These are phyloP conservation scores for Cystobasidium slooffiae DNA, from an alignment of 1,284 basidiomycete genomes.

Conservation along the genomic window DNA sequence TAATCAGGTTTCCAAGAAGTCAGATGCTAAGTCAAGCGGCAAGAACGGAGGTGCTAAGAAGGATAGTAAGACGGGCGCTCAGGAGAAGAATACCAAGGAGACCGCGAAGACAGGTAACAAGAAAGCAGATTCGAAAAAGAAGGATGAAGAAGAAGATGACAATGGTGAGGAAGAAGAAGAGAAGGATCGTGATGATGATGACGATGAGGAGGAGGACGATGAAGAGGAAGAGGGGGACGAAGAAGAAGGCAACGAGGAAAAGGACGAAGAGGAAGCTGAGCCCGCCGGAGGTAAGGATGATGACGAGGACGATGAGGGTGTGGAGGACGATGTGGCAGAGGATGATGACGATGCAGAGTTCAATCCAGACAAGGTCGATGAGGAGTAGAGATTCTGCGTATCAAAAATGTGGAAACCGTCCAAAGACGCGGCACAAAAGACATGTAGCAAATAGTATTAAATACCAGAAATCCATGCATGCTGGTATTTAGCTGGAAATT, in stretches of 20 bases:
- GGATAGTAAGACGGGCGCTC: not conserved
- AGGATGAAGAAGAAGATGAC: too few relatives aligned
- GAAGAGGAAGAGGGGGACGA: conserved; percentile 41
- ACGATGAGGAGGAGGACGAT: conserved; percentile 3
- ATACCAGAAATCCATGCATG: not conserved
- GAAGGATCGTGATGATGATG: conserved; percentile 28
- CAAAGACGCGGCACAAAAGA: too few relatives aligned
- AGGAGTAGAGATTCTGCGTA: conserved; percentile 11
- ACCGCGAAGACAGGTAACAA: not conserved
- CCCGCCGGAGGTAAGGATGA: conserved; percentile 24
- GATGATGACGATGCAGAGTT: conserved; percentile 49
- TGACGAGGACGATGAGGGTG: conserved; percentile 39
- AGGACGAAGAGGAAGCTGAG: conserved; percentile 43
- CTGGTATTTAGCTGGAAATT: not conserved
- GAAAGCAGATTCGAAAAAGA: conserved; percentile 5
- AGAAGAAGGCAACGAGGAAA: conserved; percentile 2
- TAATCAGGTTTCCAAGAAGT: conserved; percentile 2
- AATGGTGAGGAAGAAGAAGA: conserved; percentile 15
- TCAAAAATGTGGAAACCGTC: not conserved
- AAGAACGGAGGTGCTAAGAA: not conserved
- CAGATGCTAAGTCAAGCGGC: not conserved
- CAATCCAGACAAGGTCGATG: conserved; percentile 32
- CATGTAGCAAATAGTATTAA: not conserved
- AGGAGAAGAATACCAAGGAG: conserved; percentile 2
- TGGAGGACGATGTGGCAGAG: conserved; percentile 55